phyloP scores from a whole-genome alignment of 2,329 filamentous ascomycete species.

The Emergomyces pasteurianus region DNA sequence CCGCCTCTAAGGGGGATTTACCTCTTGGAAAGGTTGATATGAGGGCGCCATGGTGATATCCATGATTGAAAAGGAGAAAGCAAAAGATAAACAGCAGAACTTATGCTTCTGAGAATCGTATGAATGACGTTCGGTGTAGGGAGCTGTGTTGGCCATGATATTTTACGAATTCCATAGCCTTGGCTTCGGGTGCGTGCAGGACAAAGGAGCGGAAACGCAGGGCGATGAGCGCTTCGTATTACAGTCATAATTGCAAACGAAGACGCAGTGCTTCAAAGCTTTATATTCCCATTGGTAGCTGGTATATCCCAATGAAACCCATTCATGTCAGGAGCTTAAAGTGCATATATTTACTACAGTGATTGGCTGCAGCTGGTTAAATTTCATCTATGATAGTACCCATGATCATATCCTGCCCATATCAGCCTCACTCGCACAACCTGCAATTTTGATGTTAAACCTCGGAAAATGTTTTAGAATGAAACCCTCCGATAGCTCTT shows the following conservation, averaged over 20 bases:
- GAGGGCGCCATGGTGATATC: neutral
- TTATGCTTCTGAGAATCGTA: neutral
- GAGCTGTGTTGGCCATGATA: neutral
- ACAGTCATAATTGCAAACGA: neutral
- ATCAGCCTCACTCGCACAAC: neutral
- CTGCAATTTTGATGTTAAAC: neutral
- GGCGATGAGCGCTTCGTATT: neutral
- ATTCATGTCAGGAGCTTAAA: neutral
- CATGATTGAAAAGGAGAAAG: neutral
- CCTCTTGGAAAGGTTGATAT: neutral
- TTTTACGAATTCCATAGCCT: neutral
- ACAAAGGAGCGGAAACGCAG: neutral
- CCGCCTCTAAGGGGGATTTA: neutral
- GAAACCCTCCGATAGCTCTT: neutral
- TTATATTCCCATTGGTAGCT: neutral
- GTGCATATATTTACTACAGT: neutral
- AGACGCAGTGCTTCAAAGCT: neutral
- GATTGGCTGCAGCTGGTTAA: neutral
- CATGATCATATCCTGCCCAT: neutral
- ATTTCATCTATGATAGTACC: neutral
- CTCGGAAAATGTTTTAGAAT: neutral
- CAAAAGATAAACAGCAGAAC: neutral
- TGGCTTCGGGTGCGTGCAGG: neutral
- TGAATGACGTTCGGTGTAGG: neutral
- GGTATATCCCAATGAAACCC: neutral